Conservation (phyloP, 805 yeast genomes). For the Lipomyces spencermartinsiae region DNA sequence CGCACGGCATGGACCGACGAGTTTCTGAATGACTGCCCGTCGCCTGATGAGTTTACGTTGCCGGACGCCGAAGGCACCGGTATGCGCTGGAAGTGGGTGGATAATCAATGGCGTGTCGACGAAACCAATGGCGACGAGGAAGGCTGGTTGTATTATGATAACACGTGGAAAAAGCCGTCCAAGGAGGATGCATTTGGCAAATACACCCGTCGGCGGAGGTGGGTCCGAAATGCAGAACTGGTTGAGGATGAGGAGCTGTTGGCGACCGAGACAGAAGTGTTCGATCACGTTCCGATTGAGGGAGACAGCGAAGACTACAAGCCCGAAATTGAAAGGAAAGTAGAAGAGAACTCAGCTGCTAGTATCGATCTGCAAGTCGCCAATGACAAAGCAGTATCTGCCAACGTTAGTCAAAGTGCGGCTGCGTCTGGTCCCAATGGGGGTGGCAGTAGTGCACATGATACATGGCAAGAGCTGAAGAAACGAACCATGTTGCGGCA, state of each 20-base stretch:
- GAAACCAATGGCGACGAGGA: conserved; percentile 57
- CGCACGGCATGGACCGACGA: conserved; percentile 98
- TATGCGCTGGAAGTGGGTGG: conserved; percentile 94
- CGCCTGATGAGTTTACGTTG: conserved; percentile 76
- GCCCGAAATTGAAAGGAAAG: conserved; percentile 23
- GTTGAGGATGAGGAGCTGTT: conserved; percentile 46
- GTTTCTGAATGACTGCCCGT: conserved; percentile 81
- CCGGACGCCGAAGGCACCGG: conserved; percentile 75
- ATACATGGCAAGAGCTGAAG: conserved; percentile 29
- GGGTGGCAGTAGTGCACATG: conserved; percentile 1
- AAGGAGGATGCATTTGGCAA: conserved; percentile 87
- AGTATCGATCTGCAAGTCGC: neutral
- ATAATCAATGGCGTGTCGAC: conserved; percentile 89
- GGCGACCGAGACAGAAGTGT: conserved; percentile 25
- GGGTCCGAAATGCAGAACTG: conserved; percentile 94
- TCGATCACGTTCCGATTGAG: conserved; percentile 16
- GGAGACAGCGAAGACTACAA: conserved; percentile 30
- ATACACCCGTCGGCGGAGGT: conserved; percentile 91
- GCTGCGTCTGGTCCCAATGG: neutral
- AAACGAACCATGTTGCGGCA: conserved; percentile 32
- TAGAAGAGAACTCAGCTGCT: neutral
- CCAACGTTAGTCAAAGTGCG: neutral
- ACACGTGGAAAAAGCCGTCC: conserved; percentile 91
- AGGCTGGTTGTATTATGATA: conserved; percentile 88
- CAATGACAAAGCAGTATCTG: neutral